Evolutionary conservation across 139 green algal genomes (phyloP), one percentile per base, ranked within the genome.

Genomic region (Chlorella sp.): DNA sequence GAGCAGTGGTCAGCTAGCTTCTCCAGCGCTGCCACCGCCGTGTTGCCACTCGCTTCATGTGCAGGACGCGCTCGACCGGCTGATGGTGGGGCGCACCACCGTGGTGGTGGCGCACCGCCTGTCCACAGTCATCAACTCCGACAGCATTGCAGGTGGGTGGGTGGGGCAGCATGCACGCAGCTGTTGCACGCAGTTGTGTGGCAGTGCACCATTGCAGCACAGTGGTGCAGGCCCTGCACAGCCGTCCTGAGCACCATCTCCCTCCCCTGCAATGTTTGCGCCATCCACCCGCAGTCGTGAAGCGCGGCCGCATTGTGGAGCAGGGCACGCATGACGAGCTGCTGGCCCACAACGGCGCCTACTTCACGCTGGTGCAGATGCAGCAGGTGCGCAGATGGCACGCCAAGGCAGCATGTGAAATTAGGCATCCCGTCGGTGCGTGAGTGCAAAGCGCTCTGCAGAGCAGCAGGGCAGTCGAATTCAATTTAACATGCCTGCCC

Each of bases 21-120:
- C n/a, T n/a, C n/a, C n/a, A n/a, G n/a, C n/a, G n/a, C n/a, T n/a
- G n/a, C n/a, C n/a, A n/a, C n/a, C n/a, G n/a, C n/a, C n/a, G n/a
- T n/a, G n/a, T n/a, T n/a, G n/a, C 44, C 44, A 55, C 11, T 7
- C 44, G 11, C 11, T 55, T 7, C 44, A 7, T 11, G 7, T 60
- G 12, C 51, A 60, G 86, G 68, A 90, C 18, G 90, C 93, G 26
- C 86, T 95, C 64, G 93, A 96, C 39, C 68, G 18, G 36, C 70
- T 93, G 28, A 93, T 93, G 88, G 38, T 68, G 41, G 78, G 71
- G 69, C 56, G 89, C 67, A 94, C 92, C 34, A 94, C 92, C 3
- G 81, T 95, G 28, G 85, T 94, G 38, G 88, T 95, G 26, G 93
- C 93, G 3, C 93, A 95, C 80, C 88, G 93, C 5, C 89, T 95